Base-by-base conservation (phyloP, 2,329 filamentous ascomycete species). In the Sphaerulina musiva region DNA sequence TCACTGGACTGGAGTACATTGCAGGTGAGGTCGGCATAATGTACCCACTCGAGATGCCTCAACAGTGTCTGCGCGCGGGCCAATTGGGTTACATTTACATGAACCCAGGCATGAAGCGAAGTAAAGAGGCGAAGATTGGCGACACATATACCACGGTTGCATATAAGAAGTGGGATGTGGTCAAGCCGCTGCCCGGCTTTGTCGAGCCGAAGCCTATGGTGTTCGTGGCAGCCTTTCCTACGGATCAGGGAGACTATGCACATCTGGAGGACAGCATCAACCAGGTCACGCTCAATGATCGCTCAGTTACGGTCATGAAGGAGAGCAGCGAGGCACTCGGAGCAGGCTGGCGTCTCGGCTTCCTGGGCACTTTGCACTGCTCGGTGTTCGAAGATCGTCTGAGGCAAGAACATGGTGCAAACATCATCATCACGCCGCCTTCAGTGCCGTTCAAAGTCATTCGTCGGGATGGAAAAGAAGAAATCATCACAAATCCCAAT, bases 171-270 rank as follows among this genome's bases (percentile, higher is more conserved):
- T 51, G 48, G 48, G 42, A 51, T 42, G 66, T 79, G 0, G 90
- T 98, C 2, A 79, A 91, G 69, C 84, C 88, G 10, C 85, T 91
- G 51, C 89, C 90, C 0, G 93, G 92, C 2, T 98, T 98, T 57
- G 92, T 95, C 68, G 93, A 98, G 70, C 92, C 93, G 1, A 95
- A 98, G 70, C 87, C 91, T 5, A 98, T 98, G 93, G 93, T 98
- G 4, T 98, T 98, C 63, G 93, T 98, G 3, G 91, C 92, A 0
- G 93, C 93, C 0, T 98, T 95, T 64, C 93, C 93, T 0, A 90
- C 91, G 0, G 91, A 98, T 66, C 90, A 95, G 62, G 78, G 84
- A 63, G 89, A 95, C 69, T 92, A 95, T 67, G 80, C 82, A 42
- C 87, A 90, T 66, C 76, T 98, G 3, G 89, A 95, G 59, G 92